phyloP scores from a whole-genome alignment of 257 asterid species.

The Fraxinus anomala region DNA sequence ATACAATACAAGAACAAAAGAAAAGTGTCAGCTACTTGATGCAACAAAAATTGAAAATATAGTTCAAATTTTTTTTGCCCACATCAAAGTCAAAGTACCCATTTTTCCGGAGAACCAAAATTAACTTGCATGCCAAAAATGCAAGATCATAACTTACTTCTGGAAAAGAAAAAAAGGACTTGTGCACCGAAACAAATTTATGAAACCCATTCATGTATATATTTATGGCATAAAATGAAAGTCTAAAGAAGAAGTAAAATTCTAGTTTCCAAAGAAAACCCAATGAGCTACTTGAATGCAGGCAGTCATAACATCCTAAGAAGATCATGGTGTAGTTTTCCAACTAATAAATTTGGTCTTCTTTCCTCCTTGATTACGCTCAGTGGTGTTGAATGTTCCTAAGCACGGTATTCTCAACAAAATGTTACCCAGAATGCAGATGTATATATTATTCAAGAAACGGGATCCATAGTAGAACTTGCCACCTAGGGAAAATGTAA shows the following conservation, averaged over 20 bases:
- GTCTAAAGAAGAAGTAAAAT: neutral
- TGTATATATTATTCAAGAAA: neutral
- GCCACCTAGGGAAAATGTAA: neutral
- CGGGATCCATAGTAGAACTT: neutral
- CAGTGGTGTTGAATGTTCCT: conserved; percentile 8
- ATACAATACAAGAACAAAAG: conserved; percentile 3
- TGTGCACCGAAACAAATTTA: neutral
- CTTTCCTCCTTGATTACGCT: conserved; percentile 2
- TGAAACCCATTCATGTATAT: neutral
- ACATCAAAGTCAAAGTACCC: conserved; percentile 3
- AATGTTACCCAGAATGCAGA: neutral
- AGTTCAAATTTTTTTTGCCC: conserved; percentile 13
- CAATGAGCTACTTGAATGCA: conserved; percentile 2
- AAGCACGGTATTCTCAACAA: neutral
- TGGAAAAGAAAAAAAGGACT: conserved; percentile 8
- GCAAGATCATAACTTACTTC: conserved; percentile 12
- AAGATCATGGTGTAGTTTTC: neutral
- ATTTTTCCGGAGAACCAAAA: conserved; percentile 13
- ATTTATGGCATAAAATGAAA: conserved; percentile 18
- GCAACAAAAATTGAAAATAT: conserved; percentile 10
- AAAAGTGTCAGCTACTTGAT: conserved; percentile 22
- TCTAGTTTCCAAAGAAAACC: conserved; percentile 4
- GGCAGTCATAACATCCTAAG: neutral
- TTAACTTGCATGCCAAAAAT: conserved; percentile 1
- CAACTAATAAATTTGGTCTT: conserved; percentile 11